These are phyloP conservation scores for Spinacia oleracea DNA, from an alignment of 179 eudicot genomes.

Conservation along the genomic window DNA sequence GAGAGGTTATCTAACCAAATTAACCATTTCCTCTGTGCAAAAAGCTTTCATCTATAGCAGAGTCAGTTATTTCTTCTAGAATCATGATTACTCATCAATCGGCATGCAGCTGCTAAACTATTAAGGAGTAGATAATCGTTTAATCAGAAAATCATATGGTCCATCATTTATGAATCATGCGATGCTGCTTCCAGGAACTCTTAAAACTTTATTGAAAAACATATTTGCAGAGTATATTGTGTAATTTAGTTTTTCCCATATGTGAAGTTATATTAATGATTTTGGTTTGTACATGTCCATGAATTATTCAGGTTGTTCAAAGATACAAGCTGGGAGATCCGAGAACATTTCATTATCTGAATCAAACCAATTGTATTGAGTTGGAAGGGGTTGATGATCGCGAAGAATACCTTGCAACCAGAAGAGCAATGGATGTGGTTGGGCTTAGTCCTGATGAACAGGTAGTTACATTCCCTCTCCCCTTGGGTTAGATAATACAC, in stretches of 20 bases:
- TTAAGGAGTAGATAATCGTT: neutral
- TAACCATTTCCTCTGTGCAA: neutral
- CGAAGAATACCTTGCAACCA: conserved; percentile 78
- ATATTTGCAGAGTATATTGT: neutral
- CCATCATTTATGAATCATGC: neutral
- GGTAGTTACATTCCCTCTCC: conserved; percentile 38
- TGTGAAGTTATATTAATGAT: neutral
- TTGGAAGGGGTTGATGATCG: conserved; percentile 85
- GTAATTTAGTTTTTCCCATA: neutral
- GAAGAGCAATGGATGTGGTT: conserved; percentile 87
- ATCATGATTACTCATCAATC: neutral
- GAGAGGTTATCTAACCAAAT: neutral
- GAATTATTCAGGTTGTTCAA: conserved; percentile 57
- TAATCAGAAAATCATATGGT: neutral
- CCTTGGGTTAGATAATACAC: neutral
- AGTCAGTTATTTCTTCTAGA: neutral
- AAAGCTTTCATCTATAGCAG: neutral
- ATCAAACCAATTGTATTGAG: conserved; percentile 83
- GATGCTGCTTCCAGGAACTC: neutral
- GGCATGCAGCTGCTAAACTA: neutral
- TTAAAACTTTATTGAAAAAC: neutral
- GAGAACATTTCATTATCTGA: conserved; percentile 75
- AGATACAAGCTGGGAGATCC: conserved; percentile 77
- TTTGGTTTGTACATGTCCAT: neutral
- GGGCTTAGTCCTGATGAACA: conserved; percentile 87